A percentile compares a stretch with the other conserved stretches of the same genome.
These are phyloP conservation scores for Pythium oligandrum DNA, from an alignment of 352 stramenopile species.

Conservation along the genomic window DNA sequence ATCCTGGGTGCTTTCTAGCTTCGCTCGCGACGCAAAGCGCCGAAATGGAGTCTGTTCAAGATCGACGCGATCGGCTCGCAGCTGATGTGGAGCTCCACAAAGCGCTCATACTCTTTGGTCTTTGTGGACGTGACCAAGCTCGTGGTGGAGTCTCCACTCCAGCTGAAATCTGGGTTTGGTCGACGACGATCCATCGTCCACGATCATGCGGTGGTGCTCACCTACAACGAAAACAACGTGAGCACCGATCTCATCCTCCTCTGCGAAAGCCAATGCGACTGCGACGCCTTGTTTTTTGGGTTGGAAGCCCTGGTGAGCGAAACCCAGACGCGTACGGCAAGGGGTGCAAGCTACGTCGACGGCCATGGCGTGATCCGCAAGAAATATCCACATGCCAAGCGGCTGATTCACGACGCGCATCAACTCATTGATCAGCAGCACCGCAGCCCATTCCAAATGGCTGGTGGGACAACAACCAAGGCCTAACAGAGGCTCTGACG, in stretches of 20 bases:
- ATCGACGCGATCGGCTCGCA: constrained; percentile 59
- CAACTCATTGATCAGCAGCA: constrained; percentile 35
- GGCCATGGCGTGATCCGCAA: constrained; percentile 57
- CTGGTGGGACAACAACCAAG: too few relatives aligned
- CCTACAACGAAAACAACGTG: constrained; percentile 21
- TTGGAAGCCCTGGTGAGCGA: constrained; percentile 45
- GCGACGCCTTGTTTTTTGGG: constrained; percentile 49
- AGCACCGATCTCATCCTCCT: constrained; percentile 48
- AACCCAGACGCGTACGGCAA: constrained; percentile 26
- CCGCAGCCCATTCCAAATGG: constrained; percentile 18
- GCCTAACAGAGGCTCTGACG: too few relatives aligned
- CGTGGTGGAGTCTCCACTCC: constrained; percentile 39
- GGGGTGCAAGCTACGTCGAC: constrained; percentile 56
- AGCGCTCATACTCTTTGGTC: constrained; percentile 36
- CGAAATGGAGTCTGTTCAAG: constrained; percentile 51
- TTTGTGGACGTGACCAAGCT: constrained; percentile 39
- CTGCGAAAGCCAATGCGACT: constrained; percentile 56
- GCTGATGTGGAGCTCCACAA: constrained; percentile 55
- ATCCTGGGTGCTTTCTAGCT: constrained; percentile 4
- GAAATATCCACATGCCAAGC: constrained; percentile 59
- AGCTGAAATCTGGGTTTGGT: constrained; percentile 24
- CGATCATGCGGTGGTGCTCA: constrained; percentile 34
- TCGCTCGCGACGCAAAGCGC: constrained; percentile 38
- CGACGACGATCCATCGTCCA: constrained; percentile 17
- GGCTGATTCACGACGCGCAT: constrained; percentile 43